phyloP scores from a whole-genome alignment of 2,329 filamentous ascomycete genomes.

The Aspergillus sp. region DNA sequence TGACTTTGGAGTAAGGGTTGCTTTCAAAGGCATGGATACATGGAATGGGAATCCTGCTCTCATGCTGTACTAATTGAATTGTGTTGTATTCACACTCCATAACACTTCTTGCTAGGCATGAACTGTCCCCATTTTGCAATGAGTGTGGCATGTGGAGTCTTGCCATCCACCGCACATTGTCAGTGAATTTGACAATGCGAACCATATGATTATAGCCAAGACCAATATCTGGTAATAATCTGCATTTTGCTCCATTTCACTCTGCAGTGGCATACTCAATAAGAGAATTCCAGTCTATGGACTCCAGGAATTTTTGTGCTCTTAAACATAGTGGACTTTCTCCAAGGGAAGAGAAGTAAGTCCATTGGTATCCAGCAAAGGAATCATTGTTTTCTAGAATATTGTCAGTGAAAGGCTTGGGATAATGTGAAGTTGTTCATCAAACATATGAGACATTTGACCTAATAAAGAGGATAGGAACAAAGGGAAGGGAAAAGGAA shows the following conservation, averaged over 20 bases:
- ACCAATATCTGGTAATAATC: constrained; percentile 1
- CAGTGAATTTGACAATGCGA: neutral
- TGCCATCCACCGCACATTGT: neutral
- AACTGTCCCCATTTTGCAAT: neutral
- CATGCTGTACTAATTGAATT: neutral
- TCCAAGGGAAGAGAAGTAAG: constrained; percentile 1
- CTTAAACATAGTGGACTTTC: constrained; percentile 1
- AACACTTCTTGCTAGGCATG: neutral
- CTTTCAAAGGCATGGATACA: neutral
- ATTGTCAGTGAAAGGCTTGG: neutral
- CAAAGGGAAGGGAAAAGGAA: neutral
- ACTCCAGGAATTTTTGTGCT: constrained; percentile 2
- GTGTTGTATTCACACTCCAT: neutral
- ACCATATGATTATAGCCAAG: constrained; percentile 3
- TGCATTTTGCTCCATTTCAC: neutral
- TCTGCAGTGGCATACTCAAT: neutral
- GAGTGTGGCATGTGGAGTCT: neutral
- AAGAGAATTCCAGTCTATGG: neutral
- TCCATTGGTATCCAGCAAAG: constrained; percentile 1
- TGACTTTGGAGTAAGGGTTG: neutral
- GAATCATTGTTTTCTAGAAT: neutral
- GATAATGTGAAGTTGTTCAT: neutral
- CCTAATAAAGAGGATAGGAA: neutral
- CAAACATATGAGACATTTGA: neutral
- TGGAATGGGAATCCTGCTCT: neutral